A percentile compares a stretch with the other conserved stretches of the same genome.
Conservation (phyloP, 345 rosid species). For the Noccaea caerulescens region DNA sequence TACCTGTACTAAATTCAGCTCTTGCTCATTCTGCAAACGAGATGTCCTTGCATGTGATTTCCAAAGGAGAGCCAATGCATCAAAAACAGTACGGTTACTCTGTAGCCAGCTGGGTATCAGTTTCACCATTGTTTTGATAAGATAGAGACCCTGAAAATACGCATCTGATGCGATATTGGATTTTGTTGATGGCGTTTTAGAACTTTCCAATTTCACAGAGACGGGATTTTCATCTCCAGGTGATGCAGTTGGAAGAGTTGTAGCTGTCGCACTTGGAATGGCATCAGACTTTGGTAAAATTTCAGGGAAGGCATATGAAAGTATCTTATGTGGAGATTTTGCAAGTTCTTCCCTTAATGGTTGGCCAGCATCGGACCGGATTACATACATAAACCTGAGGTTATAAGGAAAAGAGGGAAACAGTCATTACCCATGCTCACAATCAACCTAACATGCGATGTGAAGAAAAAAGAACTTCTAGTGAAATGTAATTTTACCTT, state of each 20-base stretch:
- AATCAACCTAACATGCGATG: slow-evolving; percentile 23
- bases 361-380: slow-evolving; percentile 95
- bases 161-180: slow-evolving; percentile 63
- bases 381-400: slow-evolving; percentile 88
- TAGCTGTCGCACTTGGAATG: slow-evolving; percentile 57
- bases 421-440: slow-evolving; percentile 25
- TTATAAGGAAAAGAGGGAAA: slow-evolving; percentile 19
- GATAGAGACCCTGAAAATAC: slow-evolving; percentile 92
- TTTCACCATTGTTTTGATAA: slow-evolving; percentile 85
- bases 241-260: slow-evolving; percentile 60
- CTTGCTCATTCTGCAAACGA: slow-evolving; percentile 89
- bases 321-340: slow-evolving; percentile 89
- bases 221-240: slow-evolving; percentile 60
- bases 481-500: slow-evolving; percentile 56
- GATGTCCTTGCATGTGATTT: slow-evolving; percentile 86
- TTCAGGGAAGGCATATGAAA: slow-evolving; percentile 80
- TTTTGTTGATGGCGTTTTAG: slow-evolving; percentile 46
- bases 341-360: slow-evolving; percentile 96
- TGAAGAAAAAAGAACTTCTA: not conserved
- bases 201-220: slow-evolving; percentile 53
- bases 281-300: slow-evolving; percentile 52
- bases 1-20: slow-evolving; percentile 90
- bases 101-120: slow-evolving; percentile 92
- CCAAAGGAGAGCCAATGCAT: slow-evolving; percentile 81
- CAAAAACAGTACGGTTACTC: slow-evolving; percentile 77